These are phyloP conservation scores for Calonectria pseudoreteaudii DNA, from an alignment of 2,329 filamentous ascomycete species.

Conservation along the genomic window DNA sequence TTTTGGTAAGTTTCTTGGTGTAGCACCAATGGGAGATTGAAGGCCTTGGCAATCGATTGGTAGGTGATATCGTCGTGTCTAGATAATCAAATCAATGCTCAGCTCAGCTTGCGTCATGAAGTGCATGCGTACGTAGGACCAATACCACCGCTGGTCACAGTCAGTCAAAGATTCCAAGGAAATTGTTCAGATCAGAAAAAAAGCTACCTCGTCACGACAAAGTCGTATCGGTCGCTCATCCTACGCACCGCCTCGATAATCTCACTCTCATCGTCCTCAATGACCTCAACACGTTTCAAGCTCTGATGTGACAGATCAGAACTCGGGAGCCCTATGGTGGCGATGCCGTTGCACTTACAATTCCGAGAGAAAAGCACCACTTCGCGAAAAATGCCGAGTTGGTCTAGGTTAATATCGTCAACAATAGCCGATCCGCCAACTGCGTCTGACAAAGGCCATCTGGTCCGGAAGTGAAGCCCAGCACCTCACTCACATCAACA, in stretches of 20 bases:
- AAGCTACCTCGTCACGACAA: constrained; percentile 85
- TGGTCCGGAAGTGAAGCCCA: not conserved
- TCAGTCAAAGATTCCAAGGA: not conserved
- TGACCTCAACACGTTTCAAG: constrained; percentile 90
- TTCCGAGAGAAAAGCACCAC: constrained; percentile 72
- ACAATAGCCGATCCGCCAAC: constrained; percentile 4
- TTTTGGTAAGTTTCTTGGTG: constrained; percentile 81
- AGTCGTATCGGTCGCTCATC: constrained; percentile 92
- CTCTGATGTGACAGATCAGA: constrained; percentile 55
- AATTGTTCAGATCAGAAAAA: not conserved
- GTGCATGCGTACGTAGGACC: constrained; percentile 81
- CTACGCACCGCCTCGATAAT: constrained; percentile 88
- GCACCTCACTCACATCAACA: constrained; percentile 52
- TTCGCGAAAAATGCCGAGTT: constrained; percentile 74
- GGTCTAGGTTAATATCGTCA: constrained; percentile 57
- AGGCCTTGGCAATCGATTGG: constrained; percentile 91
- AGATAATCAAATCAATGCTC: constrained; percentile 35
- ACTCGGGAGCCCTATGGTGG: not conserved
- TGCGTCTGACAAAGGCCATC: not conserved
- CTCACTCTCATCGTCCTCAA: constrained; percentile 90
- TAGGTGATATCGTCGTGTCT: constrained; percentile 99
- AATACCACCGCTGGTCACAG: constrained; percentile 79
- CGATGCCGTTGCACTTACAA: constrained; percentile 56
- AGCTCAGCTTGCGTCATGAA: not conserved
- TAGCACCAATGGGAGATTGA: constrained; percentile 79